These are phyloP conservation scores for Baorangia bicolor DNA, from an alignment of 768 basidiomycete species.

Conservation along the genomic window DNA sequence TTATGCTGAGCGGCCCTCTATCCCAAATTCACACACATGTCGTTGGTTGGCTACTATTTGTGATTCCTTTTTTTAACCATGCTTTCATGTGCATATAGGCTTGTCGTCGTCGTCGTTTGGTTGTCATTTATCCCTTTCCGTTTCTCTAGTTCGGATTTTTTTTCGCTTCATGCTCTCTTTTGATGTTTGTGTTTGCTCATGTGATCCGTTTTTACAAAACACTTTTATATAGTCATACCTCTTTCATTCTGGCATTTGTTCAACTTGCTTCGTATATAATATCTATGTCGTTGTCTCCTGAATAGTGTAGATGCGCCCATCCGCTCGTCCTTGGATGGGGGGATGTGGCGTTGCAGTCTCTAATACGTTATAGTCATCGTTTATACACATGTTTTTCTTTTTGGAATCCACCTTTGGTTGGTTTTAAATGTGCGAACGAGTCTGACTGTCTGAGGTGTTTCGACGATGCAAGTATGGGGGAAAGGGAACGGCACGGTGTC, in stretches of 20 bases:
- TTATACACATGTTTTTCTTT: constrained; percentile 20
- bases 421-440: not conserved
- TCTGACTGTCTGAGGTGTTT: not conserved
- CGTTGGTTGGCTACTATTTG: constrained; percentile 30
- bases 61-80: constrained; percentile 21
- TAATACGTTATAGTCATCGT: constrained; percentile 38
- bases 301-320: constrained; percentile 30
- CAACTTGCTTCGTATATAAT: constrained; percentile 31
- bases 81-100: constrained; percentile 30
- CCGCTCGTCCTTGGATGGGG: not conserved
- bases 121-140: constrained; percentile 28
- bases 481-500: not conserved
- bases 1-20: constrained; percentile 25
- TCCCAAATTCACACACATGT: constrained; percentile 16
- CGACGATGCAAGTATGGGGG: not conserved
- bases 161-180: constrained; percentile 6
- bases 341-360: constrained; percentile 20
- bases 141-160: constrained; percentile 14
- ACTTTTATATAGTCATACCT: constrained; percentile 17
- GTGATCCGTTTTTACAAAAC: constrained; percentile 17
- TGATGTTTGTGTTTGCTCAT: constrained; percentile 15
- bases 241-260: constrained; percentile 23
- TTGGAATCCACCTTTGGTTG: not conserved
- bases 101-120: constrained; percentile 20
- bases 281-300: constrained; percentile 22